Evolutionary conservation across 768 basidiomycete genomes (phyloP), one percentile per base, ranked within the genome.

Genomic region (Trametes maxima): DNA sequence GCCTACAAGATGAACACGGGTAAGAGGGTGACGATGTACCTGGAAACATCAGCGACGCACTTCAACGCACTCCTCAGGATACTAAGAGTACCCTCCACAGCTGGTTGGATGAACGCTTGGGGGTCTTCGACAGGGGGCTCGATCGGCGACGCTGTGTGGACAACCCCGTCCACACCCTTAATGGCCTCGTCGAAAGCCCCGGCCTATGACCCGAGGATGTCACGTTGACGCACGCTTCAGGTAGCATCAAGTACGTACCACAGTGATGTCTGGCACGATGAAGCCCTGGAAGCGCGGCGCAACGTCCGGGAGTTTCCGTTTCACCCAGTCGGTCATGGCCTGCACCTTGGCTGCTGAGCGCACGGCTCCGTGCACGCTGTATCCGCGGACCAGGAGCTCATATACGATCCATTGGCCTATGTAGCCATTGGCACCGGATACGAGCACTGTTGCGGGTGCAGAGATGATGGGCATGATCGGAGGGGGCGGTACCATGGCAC

Each of bases 101-200:
- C 91, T 2, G 92, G 92, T 17, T 70, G 72, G 62, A 91, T 85
- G 40, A 89, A 66, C 58, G 88, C 85, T 6, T 75, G 59, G 5
- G 76, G 73, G 42, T 85, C 78, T 17, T 76, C 74, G 1, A 75
- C 77, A 1, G 79, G 72, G 19, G 75, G 62, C 53, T 80, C 74
- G 66, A 86, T 78, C 0, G 89, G 89, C 0, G 87, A 88, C 0
- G 87, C 88, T 1, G 78, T 84, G 65, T 91, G 90, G 36, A 77
- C 80, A 48, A 94, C 81, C 0, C 80, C 91, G 56, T 89, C 85
- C 2, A 91, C 84, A 0, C 81, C 89, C 69, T 85, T 83, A 59
- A 92, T 86, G 0, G 85, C 89, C 50, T 91, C 85, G 67, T 93
- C 89, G 63, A 92, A 94, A 0, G 86, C 88, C 2, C 82, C 83